Evolutionary conservation across 768 basidiomycete species (phyloP).

Genomic region (Leccinum incarnatum): DNA sequence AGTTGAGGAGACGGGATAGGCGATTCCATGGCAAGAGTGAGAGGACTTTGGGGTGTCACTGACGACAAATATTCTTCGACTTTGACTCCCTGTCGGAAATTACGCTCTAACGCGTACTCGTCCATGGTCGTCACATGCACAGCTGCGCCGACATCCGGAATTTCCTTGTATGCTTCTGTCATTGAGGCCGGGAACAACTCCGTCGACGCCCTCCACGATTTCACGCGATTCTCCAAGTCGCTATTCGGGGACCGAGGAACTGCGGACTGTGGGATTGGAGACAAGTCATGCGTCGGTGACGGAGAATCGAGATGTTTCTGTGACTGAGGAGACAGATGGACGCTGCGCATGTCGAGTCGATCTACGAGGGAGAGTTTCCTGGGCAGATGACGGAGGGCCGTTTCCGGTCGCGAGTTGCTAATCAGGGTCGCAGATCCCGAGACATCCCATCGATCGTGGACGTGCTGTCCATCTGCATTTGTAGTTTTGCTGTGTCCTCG

Average conservation of each 20-base stretch:
- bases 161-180: slow-evolving; percentile 31
- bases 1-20: slow-evolving; percentile 38
- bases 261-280: slow-evolving; percentile 63
- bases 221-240: slow-evolving; percentile 55
- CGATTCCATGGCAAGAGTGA: slow-evolving; percentile 40
- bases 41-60: slow-evolving; percentile 60
- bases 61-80: slow-evolving; percentile 68
- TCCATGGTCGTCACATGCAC: slow-evolving; percentile 21
- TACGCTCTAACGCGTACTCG: slow-evolving; percentile 19
- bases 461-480: slow-evolving; percentile 38
- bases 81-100: slow-evolving; percentile 24
- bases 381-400: slow-evolving; percentile 54
- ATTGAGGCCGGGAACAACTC: slow-evolving; percentile 48
- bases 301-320: slow-evolving; percentile 8
- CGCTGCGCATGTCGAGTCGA: slow-evolving; percentile 48
- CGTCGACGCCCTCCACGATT: slow-evolving; percentile 64
- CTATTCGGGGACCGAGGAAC: slow-evolving; percentile 51
- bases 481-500: slow-evolving; percentile 55
- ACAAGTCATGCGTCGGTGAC: slow-evolving; percentile 38
- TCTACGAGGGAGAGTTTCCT: slow-evolving; percentile 69
- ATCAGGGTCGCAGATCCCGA: slow-evolving; percentile 18
- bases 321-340: slow-evolving; percentile 35
- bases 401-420: slow-evolving; percentile 24
- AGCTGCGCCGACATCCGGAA: slow-evolving; percentile 9
- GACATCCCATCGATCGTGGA: slow-evolving; percentile 34